These are phyloP conservation scores for Rhypophila decipiens DNA, from an alignment of 495 filamentous ascomycete genomes.

Conservation along the genomic window DNA sequence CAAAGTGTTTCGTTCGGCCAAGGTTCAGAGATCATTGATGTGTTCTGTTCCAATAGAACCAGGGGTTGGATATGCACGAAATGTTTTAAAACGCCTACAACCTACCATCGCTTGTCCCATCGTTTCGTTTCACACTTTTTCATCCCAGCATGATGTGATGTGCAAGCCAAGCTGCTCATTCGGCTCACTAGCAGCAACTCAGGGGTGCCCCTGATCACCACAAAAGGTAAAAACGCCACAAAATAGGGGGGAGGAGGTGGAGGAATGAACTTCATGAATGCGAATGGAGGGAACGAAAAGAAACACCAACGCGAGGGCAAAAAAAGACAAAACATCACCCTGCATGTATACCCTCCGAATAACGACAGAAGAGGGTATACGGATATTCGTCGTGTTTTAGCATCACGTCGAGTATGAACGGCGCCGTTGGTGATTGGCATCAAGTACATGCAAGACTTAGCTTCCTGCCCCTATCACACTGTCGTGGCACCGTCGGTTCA, in stretches of 20 bases:
- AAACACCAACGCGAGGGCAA: neutral
- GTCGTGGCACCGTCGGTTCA: no score
- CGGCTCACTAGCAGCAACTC: neutral
- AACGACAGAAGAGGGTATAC: neutral
- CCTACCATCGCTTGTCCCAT: no score
- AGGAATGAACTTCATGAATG: neutral
- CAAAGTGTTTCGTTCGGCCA: no score
- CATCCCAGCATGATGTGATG: neutral
- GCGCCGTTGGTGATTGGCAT: no score
- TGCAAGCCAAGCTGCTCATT: neutral
- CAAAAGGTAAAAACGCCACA: neutral
- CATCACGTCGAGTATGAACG: no score
- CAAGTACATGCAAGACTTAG: no score
- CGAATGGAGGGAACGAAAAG: neutral
- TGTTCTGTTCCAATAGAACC: no score
- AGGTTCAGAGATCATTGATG: neutral
- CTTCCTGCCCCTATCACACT: no score
- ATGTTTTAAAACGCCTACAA: neutral
- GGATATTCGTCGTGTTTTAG: no score
- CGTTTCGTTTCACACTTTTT: neutral
- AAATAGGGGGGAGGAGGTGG: neutral
- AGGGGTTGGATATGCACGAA: neutral
- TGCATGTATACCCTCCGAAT: slow-evolving; percentile 11
- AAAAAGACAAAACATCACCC: neutral
- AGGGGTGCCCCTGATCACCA: neutral